phyloP scores from a whole-genome alignment of 2,329 filamentous ascomycete species.

The Podosphaera aphanis region DNA sequence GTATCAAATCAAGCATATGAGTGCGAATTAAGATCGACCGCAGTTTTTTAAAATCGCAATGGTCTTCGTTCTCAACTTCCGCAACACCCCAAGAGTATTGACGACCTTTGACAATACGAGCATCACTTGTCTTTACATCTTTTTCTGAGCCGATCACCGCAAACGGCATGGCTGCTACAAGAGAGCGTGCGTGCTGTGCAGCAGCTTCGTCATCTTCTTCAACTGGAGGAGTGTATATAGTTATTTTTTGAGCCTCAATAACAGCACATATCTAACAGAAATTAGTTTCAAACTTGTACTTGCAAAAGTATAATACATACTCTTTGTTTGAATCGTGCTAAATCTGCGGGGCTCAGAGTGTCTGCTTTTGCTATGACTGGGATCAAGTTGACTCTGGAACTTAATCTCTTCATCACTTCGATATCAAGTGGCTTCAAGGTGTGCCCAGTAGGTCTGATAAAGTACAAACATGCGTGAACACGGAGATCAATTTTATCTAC shows the following conservation, averaged over 20 bases:
- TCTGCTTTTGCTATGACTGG: slow-evolving; percentile 97
- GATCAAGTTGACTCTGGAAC: slow-evolving; percentile 93
- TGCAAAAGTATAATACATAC: slow-evolving; percentile 27
- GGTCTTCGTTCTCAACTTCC: slow-evolving; percentile 98
- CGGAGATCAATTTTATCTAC: slow-evolving; percentile 98
- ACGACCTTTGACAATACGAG: slow-evolving; percentile 92
- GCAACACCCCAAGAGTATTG: slow-evolving; percentile 99
- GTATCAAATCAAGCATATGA: slow-evolving; percentile 98
- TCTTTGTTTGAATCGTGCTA: slow-evolving; percentile 85
- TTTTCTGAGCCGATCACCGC: slow-evolving; percentile 98
- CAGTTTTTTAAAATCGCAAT: slow-evolving; percentile 99
- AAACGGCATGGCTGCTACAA: slow-evolving; percentile 96
- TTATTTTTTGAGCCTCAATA: slow-evolving; percentile 95
- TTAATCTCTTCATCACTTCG: slow-evolving; percentile 98
- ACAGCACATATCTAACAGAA: slow-evolving; percentile 59
- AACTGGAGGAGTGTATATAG: slow-evolving; percentile 93
- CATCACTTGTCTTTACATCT: slow-evolving; percentile 89
- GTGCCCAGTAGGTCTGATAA: slow-evolving; percentile 95
- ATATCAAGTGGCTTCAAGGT: slow-evolving; percentile 97
- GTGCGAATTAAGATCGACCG: slow-evolving; percentile 96
- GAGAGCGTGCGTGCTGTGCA: slow-evolving; percentile 75
- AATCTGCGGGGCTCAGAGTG: slow-evolving; percentile 77
- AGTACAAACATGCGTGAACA: slow-evolving; percentile 96
- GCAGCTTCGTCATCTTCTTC: slow-evolving; percentile 97
- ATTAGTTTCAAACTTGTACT: slow-evolving; percentile 12